Evolutionary conservation across 2,329 filamentous ascomycete species (phyloP).

Genomic region (Stenocarpella maydis): DNA sequence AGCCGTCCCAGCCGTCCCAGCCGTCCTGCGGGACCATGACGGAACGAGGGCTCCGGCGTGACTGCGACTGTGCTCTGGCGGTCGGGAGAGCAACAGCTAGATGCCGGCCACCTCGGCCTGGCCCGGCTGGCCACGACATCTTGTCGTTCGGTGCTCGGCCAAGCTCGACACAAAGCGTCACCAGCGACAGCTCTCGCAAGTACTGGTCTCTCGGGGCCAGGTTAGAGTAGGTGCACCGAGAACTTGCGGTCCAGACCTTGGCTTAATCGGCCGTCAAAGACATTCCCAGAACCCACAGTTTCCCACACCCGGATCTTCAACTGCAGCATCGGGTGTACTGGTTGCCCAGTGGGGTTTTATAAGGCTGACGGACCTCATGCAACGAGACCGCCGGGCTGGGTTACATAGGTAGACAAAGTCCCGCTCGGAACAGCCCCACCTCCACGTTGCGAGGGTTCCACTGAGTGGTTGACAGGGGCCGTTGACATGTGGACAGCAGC

Average conservation of each 20-base stretch:
- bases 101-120: background rate
- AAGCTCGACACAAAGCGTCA: background rate
- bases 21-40: slow-evolving; percentile 1
- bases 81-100: background rate
- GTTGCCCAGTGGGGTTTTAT: background rate
- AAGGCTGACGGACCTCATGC: background rate
- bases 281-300: background rate
- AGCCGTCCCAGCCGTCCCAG: too few species aligned
- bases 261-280: background rate
- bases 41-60: background rate
- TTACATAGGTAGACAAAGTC: too few species aligned
- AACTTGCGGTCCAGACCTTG: background rate
- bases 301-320: background rate
- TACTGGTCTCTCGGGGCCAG: background rate
- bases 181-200: background rate
- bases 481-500: too few species aligned
- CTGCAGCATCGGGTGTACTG: background rate
- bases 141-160: background rate
- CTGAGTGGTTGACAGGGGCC: too few species aligned
- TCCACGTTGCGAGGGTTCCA: too few species aligned
- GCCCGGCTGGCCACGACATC: background rate
- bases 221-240: background rate
- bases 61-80: background rate
- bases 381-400: too few species aligned
- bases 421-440: slow-evolving; percentile 2